Conservation (phyloP, 495 filamentous ascomycete genomes). For the Lasiosphaeriaceae sp. region DNA sequence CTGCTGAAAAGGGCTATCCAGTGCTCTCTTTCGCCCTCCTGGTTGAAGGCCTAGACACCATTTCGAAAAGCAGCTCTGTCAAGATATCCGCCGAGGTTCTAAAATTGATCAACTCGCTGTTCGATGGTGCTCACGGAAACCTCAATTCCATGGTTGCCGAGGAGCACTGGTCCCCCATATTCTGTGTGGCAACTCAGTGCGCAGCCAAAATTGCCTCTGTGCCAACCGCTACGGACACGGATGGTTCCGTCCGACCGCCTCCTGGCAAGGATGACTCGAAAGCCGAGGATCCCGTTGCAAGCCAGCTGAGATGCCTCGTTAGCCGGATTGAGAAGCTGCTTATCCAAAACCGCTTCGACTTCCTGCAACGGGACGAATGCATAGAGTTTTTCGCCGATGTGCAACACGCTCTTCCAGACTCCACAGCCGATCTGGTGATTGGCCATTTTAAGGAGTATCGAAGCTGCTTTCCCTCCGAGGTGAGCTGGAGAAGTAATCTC, state of each 20-base stretch:
- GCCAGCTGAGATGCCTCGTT: conserved; percentile 33
- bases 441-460: conserved; percentile 56
- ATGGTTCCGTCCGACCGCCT: conserved; percentile 2
- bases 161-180: conserved; percentile 51
- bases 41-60: conserved; percentile 55
- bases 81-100: conserved; percentile 53
- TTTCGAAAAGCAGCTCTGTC: conserved; percentile 51
- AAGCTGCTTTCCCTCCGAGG: conserved; percentile 68
- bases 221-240: conserved; percentile 8
- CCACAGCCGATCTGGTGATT: conserved; percentile 54
- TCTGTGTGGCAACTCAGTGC: conserved; percentile 43
- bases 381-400: conserved; percentile 67
- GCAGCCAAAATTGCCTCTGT: conserved; percentile 32
- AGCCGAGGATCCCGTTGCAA: conserved; percentile 32
- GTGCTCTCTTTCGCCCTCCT: conserved; percentile 52
- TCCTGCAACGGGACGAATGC: conserved; percentile 57
- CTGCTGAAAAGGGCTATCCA: conserved; percentile 60
- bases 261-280: conserved; percentile 19
- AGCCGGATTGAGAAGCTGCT: conserved; percentile 42
- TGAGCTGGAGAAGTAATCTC: conserved; percentile 62
- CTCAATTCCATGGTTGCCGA: conserved; percentile 45
- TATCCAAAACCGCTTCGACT: conserved; percentile 31
- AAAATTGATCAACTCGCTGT: conserved; percentile 47
- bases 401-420: conserved; percentile 53
- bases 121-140: conserved; percentile 36